Conservation (phyloP, 2,329 filamentous ascomycete species). For the Penicillium freii region DNA sequence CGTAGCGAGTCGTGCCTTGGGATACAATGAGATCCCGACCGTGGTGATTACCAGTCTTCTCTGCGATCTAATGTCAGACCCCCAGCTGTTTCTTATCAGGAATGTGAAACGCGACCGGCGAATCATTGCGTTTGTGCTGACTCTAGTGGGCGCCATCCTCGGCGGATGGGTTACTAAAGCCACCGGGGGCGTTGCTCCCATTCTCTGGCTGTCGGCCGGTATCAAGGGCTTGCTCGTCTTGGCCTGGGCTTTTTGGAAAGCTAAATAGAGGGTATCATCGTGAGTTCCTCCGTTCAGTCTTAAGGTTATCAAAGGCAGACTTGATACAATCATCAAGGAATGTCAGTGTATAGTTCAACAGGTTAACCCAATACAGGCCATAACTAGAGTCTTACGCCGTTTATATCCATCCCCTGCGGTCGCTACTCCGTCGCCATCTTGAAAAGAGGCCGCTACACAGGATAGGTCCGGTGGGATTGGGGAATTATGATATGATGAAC, state of each 20-base stretch:
- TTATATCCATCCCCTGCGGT: not conserved
- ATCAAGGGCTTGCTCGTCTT: constrained; percentile 24
- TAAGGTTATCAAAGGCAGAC: too few relatives aligned
- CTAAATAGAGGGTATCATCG: not conserved
- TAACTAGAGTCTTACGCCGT: not conserved
- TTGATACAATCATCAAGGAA: not conserved
- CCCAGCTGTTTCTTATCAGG: constrained; percentile 26
- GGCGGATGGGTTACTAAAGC: constrained; percentile 32
- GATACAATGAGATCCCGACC: constrained; percentile 33
- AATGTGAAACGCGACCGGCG: constrained; percentile 31
- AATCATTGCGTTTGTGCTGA: constrained; percentile 28
- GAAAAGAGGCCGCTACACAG: not conserved
- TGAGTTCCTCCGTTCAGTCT: not conserved
- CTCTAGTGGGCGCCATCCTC: constrained; percentile 28
- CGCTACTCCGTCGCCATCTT: too few relatives aligned
- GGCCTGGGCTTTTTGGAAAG: constrained; percentile 25
- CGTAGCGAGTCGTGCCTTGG: constrained; percentile 28
- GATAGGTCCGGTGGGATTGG: not conserved
- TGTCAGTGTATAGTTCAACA: not conserved
- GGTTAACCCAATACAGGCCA: too few relatives aligned
- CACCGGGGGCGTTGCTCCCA: constrained; percentile 22
- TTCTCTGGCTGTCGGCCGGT: constrained; percentile 27
- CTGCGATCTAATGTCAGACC: constrained; percentile 31
- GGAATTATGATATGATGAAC: not conserved
- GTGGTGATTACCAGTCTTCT: constrained; percentile 32